A percentile compares a stretch with the other conserved stretches of the same genome.
phyloP scores from a whole-genome alignment of 257 asterid species.

The Parsonsia alboflavescens region DNA sequence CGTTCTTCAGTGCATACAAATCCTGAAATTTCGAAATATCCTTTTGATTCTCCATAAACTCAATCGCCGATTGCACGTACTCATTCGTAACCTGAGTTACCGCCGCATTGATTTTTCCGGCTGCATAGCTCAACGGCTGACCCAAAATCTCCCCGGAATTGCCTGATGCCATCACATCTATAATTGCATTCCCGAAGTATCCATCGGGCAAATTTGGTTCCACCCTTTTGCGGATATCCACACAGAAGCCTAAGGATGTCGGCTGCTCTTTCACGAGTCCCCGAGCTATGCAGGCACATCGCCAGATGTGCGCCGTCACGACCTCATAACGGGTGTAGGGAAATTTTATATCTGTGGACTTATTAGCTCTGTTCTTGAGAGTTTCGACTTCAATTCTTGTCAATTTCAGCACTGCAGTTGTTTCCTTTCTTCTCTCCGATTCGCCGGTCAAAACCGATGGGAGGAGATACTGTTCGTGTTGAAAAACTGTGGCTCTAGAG shows the following conservation, averaged over 20 bases:
- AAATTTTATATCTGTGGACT: background rate
- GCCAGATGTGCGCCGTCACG: constrained; percentile 50
- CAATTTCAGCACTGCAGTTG: constrained; percentile 30
- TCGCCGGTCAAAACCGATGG: constrained; percentile 32
- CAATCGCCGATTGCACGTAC: constrained; percentile 37
- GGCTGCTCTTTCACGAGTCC: constrained; percentile 31
- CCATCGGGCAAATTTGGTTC: constrained; percentile 38
- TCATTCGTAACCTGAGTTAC: constrained; percentile 37
- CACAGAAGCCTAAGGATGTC: constrained; percentile 35
- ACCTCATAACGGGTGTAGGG: constrained; percentile 45
- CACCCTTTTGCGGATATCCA: constrained; percentile 43
- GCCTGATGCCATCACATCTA: constrained; percentile 33
- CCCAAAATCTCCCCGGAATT: constrained; percentile 34
- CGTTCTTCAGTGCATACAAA: constrained; percentile 24
- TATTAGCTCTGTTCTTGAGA: constrained; percentile 34
- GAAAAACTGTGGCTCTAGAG: background rate
- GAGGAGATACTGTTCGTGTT: constrained; percentile 28
- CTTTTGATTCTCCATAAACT: constrained; percentile 33
- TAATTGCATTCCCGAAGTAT: constrained; percentile 54
- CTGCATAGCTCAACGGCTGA: constrained; percentile 34
- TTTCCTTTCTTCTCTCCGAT: constrained; percentile 25
- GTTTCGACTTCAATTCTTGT: constrained; percentile 28
- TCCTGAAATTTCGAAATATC: constrained; percentile 41
- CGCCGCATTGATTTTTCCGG: constrained; percentile 34
- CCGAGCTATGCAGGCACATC: constrained; percentile 43